These are phyloP conservation scores for Neurospora terricola DNA, from an alignment of 495 filamentous ascomycete species.

Conservation along the genomic window DNA sequence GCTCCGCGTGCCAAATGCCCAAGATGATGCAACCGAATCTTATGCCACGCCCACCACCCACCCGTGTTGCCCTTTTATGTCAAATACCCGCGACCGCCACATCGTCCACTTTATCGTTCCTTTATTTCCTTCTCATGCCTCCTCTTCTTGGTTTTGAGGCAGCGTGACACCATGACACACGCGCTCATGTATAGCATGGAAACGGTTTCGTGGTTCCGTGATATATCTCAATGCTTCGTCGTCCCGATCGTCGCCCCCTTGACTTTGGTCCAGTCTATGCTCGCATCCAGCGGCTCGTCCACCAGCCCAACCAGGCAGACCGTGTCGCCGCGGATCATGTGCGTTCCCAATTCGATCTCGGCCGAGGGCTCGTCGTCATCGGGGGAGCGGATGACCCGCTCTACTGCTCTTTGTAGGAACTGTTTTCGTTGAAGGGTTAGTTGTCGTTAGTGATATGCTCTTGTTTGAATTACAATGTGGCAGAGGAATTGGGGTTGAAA, in stretches of 20 bases:
- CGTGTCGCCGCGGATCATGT: conserved; percentile 88
- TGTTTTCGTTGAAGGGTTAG: conserved; percentile 7
- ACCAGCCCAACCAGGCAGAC: conserved; percentile 86
- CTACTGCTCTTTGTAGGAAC: conserved; percentile 72
- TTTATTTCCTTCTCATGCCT: not conserved
- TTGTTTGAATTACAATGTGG: too few species aligned
- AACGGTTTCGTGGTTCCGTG: not conserved
- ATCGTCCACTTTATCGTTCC: not conserved
- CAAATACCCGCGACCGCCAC: not conserved
- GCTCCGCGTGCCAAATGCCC: not conserved
- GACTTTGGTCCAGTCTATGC: conserved; percentile 87
- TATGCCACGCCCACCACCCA: not conserved
- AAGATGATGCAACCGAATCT: not conserved
- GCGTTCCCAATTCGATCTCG: conserved; percentile 76
- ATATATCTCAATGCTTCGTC: conserved; percentile 51
- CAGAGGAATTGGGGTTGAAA: too few species aligned
- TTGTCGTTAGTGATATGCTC: not conserved
- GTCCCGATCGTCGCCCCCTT: conserved; percentile 73
- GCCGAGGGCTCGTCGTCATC: conserved; percentile 76
- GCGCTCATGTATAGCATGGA: not conserved
- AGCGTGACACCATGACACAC: not conserved
- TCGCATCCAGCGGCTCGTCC: conserved; percentile 75
- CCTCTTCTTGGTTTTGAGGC: not conserved
- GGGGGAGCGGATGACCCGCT: conserved; percentile 75
- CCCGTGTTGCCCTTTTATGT: not conserved